phyloP scores from a whole-genome alignment of 2,329 filamentous ascomycete species.

The Elsinoe arachidis region DNA sequence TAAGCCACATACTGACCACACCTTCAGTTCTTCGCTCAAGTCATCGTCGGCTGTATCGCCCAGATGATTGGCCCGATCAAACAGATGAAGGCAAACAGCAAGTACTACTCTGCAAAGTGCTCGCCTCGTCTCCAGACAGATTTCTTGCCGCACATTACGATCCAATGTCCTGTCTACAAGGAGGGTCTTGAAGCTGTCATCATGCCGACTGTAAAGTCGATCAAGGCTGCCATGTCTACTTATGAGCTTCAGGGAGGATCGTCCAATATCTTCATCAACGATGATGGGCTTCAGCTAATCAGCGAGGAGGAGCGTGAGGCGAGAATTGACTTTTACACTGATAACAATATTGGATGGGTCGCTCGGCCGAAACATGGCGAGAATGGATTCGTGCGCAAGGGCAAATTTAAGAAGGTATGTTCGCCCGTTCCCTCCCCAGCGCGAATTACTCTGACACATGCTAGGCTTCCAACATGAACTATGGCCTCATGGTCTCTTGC shows the following conservation, averaged over 20 bases:
- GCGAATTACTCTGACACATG: background rate
- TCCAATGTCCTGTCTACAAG: constrained; percentile 84
- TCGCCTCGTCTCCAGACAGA: constrained; percentile 51
- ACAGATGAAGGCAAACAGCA: constrained; percentile 67
- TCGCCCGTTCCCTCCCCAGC: background rate
- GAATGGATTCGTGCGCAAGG: constrained; percentile 45
- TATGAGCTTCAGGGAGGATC: constrained; percentile 72
- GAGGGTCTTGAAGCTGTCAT: constrained; percentile 70
- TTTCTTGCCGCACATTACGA: constrained; percentile 58
- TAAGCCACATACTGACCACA: constrained; percentile 14
- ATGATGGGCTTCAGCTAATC: constrained; percentile 61
- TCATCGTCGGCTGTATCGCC: constrained; percentile 65
- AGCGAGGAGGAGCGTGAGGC: constrained; percentile 36
- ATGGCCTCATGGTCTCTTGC: constrained; percentile 53
- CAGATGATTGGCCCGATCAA: constrained; percentile 68
- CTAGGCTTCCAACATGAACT: constrained; percentile 63
- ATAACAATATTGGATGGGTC: constrained; percentile 43
- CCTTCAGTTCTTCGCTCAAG: constrained; percentile 61
- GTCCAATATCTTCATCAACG: constrained; percentile 69
- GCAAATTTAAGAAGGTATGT: constrained; percentile 57
- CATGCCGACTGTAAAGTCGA: constrained; percentile 64
- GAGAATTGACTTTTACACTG: constrained; percentile 41
- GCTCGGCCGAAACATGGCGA: constrained; percentile 44
- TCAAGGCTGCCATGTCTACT: constrained; percentile 68
- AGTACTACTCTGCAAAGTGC: constrained; percentile 69